Evolutionary conservation across 345 rosid genomes (phyloP), one percentile per base, ranked within the genome.

Genomic region (Boechera retrofracta): DNA sequence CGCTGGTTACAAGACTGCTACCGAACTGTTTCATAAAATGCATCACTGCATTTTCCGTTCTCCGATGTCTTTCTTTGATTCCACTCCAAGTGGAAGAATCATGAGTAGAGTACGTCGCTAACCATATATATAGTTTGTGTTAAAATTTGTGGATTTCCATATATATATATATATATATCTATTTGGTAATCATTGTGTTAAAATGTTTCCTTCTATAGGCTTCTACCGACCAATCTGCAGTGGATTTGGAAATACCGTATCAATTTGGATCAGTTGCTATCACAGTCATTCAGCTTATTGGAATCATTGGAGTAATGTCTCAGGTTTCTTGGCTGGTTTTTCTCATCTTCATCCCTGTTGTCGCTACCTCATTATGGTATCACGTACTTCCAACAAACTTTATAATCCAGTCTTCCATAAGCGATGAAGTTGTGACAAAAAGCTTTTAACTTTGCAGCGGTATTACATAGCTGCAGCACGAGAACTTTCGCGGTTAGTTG

Each of bases 291-390:
- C 90, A 81, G 73, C 90, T 94, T 44, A 64, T 85, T 7, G 94
- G 90, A 58, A 83, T 85, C 74, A 85, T 94, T 58, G 90, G 80
- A 11, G 89, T 94, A 68, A 88, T 89, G 91, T 88, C 94, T 60
- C 94, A 88, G 73, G 96, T 84, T 64, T 88, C 92, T 15, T 93
- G 97, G 96, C 88, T 88, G 76, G 84, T 93, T 49, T 89, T 93
- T 69, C 71, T 91, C 13, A 78, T 87, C 52, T 91, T 88, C 68
- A 83, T 93, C 57, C 98, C 97, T 5, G 85, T 86, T 33, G 78
- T 87, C 72, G 78, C 91, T 42, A 57, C 76, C 71, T 86, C 86
- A 75, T 64, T 91, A 67, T 89, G 90, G 97, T 89, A 86, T 74
- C 94, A 89, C 96, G 98, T 91, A 85, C 75, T 65, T 36, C 39